Conservation (phyloP, 2,329 filamentous ascomycete genomes). For the Xylaria sp. region DNA sequence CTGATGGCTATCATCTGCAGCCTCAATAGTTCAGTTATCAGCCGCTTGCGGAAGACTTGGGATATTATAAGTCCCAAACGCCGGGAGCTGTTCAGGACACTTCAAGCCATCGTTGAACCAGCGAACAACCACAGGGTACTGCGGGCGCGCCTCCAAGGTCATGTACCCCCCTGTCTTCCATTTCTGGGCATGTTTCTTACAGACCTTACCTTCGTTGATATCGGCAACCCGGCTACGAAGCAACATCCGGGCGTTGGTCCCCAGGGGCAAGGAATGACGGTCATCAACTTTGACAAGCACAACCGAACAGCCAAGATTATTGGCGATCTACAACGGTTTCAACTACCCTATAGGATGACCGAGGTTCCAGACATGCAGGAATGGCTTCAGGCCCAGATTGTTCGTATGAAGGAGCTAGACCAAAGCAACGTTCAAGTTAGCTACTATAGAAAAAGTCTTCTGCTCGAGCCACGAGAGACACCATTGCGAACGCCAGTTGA, state of each 20-base stretch:
- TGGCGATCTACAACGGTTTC: constrained; percentile 93
- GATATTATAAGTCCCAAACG: constrained; percentile 86
- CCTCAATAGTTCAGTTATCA: constrained; percentile 90
- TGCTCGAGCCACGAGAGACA: constrained; percentile 80
- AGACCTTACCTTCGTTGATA: constrained; percentile 94
- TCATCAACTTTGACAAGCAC: constrained; percentile 99
- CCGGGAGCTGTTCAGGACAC: constrained; percentile 78
- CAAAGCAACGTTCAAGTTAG: constrained; percentile 67
- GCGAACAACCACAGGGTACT: constrained; percentile 91
- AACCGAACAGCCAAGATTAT: constrained; percentile 95
- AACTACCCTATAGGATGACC: constrained; percentile 87
- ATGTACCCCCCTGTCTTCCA: constrained; percentile 90
- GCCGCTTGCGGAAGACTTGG: constrained; percentile 90
- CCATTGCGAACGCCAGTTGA: constrained; percentile 50
- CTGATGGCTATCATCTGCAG: constrained; percentile 98
- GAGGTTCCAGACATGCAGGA: constrained; percentile 90
- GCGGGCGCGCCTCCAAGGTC: constrained; percentile 82
- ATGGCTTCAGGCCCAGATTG: constrained; percentile 87
- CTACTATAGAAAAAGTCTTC: constrained; percentile 83
- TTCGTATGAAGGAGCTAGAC: constrained; percentile 74
- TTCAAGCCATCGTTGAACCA: constrained; percentile 88
- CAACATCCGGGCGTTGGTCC: constrained; percentile 70
- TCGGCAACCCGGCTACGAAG: constrained; percentile 88
- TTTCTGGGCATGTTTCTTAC: constrained; percentile 98
- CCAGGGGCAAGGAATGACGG: constrained; percentile 74